These are phyloP conservation scores for Dioscorea zingiberensis DNA, from an alignment of 106 monocot genomes.

Conservation along the genomic window DNA sequence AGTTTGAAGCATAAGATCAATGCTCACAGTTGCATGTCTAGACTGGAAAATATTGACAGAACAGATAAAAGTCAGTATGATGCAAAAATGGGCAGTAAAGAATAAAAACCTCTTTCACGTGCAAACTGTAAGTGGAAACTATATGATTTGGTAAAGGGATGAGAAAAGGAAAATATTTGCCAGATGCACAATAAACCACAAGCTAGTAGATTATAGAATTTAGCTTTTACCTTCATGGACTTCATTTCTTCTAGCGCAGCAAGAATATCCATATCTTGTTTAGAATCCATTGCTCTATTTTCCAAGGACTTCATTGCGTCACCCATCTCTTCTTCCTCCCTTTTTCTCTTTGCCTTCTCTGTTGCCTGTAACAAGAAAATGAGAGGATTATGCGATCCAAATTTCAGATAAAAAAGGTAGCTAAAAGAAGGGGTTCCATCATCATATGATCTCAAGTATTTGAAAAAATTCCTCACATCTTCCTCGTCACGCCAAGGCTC, in stretches of 20 bases:
- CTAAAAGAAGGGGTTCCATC: no score
- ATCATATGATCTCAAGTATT: no score
- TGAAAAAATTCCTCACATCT: no score
- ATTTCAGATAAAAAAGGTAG: no score
- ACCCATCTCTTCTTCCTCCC: conserved; percentile 85
- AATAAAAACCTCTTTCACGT: no score
- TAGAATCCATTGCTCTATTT: conserved; percentile 87
- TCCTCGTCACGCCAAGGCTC: no score
- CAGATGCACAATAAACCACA: no score
- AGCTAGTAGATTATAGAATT: background rate
- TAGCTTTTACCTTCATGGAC: conserved; percentile 70
- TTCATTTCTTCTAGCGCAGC: conserved; percentile 92
- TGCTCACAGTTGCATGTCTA: conserved; percentile 83
- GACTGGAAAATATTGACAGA: conserved; percentile 53
- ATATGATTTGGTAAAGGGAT: no score
- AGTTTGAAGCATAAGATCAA: conserved; percentile 76
- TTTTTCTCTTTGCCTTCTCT: conserved; percentile 59
- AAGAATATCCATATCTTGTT: conserved; percentile 94
- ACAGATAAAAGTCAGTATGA: background rate
- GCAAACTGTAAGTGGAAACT: no score
- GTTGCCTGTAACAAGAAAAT: conserved; percentile 23
- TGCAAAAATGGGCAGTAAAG: background rate
- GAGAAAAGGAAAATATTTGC: no score
- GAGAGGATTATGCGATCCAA: background rate
- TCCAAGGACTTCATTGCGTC: conserved; percentile 87